Percentiles rank a stretch among this genome's conserved stretches.
These are phyloP conservation scores for Phalaenopsis aphrodite DNA, from an alignment of 106 monocot species.

Conservation along the genomic window DNA sequence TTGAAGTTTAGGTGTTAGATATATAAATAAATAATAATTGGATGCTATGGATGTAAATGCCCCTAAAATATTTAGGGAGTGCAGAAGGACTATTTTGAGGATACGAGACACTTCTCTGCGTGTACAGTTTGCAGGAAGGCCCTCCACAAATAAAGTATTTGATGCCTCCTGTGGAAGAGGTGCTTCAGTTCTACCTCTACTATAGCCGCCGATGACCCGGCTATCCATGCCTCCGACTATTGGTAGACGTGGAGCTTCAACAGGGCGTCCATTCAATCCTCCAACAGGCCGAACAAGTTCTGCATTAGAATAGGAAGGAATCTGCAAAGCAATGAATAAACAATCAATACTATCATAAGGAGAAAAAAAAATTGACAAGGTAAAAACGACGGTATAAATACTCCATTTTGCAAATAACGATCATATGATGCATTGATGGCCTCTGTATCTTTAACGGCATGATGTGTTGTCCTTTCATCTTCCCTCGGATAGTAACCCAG, in stretches of 20 bases:
- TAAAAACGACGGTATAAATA: constrained; percentile 11
- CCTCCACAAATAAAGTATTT: constrained; percentile 70
- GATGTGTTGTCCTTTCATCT: constrained; percentile 34
- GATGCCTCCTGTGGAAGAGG: constrained; percentile 77
- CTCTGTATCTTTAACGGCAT: constrained; percentile 46
- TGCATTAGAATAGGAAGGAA: constrained; percentile 16
- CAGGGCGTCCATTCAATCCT: constrained; percentile 25
- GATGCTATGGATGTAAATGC: too few species aligned
- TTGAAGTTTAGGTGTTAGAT: too few species aligned
- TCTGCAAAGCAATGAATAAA: constrained; percentile 3
- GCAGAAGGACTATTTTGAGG: constrained; percentile 17
- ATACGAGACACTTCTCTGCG: constrained; percentile 84
- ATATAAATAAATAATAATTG: too few species aligned
- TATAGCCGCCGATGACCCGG: constrained; percentile 28
- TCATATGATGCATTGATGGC: constrained; percentile 83
- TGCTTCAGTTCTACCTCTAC: constrained; percentile 28
- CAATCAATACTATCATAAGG: neutral
- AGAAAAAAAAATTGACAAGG: neutral
- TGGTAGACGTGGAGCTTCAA: constrained; percentile 36
- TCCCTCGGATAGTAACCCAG: constrained; percentile 52
- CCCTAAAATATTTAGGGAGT: neutral
- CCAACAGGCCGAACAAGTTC: constrained; percentile 30
- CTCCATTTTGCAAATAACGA: constrained; percentile 76
- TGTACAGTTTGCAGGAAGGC: constrained; percentile 54
- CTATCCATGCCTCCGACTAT: constrained; percentile 24